Conservation (phyloP, 768 basidiomycete genomes). For the Termitomyces eurrhizus region DNA sequence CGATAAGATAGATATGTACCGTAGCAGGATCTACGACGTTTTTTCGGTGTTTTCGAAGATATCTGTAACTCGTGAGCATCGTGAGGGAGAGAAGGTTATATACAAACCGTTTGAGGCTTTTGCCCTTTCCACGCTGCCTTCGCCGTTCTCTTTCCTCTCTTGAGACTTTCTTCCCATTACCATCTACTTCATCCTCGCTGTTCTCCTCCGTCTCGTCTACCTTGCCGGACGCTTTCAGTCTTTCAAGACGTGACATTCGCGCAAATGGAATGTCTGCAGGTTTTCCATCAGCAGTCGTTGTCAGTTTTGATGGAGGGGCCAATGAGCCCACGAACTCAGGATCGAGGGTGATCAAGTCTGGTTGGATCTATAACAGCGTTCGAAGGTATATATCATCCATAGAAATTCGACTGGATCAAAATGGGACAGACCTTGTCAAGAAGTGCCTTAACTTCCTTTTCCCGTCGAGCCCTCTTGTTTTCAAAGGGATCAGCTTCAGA, state of each 20-base stretch:
- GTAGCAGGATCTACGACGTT: conserved; percentile 87
- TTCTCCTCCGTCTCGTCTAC: conserved; percentile 61
- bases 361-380: conserved; percentile 59
- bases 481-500: conserved; percentile 95
- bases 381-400: not conserved
- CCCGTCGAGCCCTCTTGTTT: conserved; percentile 71
- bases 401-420: not conserved
- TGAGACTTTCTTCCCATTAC: conserved; percentile 26
- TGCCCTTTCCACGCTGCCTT: conserved; percentile 85
- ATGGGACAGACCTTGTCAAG: conserved; percentile 72
- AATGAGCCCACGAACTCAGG: conserved; percentile 73
- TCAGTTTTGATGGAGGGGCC: conserved; percentile 55
- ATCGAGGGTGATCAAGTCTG: conserved; percentile 87
- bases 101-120: conserved; percentile 72
- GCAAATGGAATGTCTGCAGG: conserved; percentile 55
- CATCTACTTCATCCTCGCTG: conserved; percentile 36
- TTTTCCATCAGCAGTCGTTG: conserved; percentile 37
- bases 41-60: conserved; percentile 87
- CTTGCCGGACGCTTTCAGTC: conserved; percentile 70
- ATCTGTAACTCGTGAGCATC: conserved; percentile 28
- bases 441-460: conserved; percentile 86
- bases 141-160: conserved; percentile 74
- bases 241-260: conserved; percentile 73
- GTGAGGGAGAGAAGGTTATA: not conserved
- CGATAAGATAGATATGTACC: conserved; percentile 32